These are phyloP conservation scores for Salicornia ramosissima DNA, from an alignment of 148 eudicot species.

Conservation along the genomic window DNA sequence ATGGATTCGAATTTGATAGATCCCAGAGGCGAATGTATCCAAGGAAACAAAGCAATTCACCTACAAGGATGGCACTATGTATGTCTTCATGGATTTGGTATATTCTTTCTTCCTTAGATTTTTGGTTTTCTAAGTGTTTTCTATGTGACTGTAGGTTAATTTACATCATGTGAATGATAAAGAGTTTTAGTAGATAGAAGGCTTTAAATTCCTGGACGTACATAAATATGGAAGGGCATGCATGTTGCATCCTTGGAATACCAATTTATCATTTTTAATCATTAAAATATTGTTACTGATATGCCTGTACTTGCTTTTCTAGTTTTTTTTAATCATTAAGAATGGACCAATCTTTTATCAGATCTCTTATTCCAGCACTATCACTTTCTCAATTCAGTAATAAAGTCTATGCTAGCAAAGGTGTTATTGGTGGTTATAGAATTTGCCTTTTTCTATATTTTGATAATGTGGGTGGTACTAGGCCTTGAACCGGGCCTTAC, in stretches of 20 bases:
- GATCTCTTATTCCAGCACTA: not conserved
- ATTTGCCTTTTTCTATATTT: too few relatives aligned
- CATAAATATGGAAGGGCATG: not conserved
- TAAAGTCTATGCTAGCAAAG: not conserved
- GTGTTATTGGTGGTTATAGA: not conserved
- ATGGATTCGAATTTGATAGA: conserved; percentile 36
- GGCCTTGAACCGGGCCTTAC: too few relatives aligned
- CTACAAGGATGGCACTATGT: conserved; percentile 81
- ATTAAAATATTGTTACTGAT: not conserved
- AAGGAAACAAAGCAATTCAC: conserved; percentile 95
- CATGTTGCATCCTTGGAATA: too few relatives aligned
- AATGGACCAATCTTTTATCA: not conserved
- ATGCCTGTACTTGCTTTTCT: not conserved
- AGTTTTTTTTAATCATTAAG: not conserved
- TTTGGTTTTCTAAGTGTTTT: not conserved
- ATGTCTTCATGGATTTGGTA: conserved; percentile 94
- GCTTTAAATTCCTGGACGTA: not conserved
- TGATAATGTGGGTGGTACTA: too few relatives aligned
- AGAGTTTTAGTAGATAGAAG: not conserved
- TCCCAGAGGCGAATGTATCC: conserved; percentile 62
- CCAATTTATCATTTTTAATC: too few relatives aligned
- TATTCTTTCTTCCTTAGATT: not conserved
- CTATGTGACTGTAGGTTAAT: not conserved
- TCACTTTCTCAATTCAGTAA: not conserved
- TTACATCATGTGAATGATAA: not conserved